Evolutionary conservation across 805 yeast genomes (phyloP).

Genomic region (Wickerhamomyces pijperi): DNA sequence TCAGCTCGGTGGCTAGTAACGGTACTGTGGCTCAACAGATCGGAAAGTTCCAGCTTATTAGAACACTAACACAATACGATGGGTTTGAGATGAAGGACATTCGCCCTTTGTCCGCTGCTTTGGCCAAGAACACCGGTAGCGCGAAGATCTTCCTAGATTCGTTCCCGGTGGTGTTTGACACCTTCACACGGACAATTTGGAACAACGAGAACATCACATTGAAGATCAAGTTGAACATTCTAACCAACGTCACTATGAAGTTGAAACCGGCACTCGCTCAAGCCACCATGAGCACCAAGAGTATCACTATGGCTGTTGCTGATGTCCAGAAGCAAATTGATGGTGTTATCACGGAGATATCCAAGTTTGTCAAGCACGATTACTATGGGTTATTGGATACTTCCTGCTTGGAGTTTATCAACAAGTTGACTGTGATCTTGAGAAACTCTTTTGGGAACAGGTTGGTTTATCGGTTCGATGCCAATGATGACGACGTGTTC

Average conservation of each 20-base stretch:
- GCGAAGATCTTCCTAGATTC: slow-evolving; percentile 2
- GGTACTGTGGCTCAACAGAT: no score
- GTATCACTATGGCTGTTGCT: no score
- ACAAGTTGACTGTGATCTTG: slow-evolving; percentile 7
- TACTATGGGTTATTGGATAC: slow-evolving; percentile 3
- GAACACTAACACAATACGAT: slow-evolving; percentile 6
- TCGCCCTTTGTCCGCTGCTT: background rate
- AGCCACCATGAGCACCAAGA: background rate
- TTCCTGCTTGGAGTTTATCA: slow-evolving; percentile 9
- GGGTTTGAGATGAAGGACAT: slow-evolving; percentile 7
- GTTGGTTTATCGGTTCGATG: slow-evolving; percentile 1
- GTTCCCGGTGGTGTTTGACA: background rate
- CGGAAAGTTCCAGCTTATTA: slow-evolving; percentile 1
- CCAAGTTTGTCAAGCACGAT: background rate
- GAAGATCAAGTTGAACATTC: background rate
- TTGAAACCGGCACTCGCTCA: background rate
- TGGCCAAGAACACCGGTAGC: no score
- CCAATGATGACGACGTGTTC: slow-evolving; percentile 2
- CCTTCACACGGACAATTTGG: slow-evolving; percentile 6
- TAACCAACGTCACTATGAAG: slow-evolving; percentile 4
- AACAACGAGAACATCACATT: background rate
- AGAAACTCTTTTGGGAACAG: slow-evolving; percentile 12
- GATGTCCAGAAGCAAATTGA: background rate
- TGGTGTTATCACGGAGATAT: background rate
- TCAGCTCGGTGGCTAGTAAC: background rate